Conservation (phyloP, 2,329 filamentous ascomycete genomes). For the Pyrenophora seminiperda region DNA sequence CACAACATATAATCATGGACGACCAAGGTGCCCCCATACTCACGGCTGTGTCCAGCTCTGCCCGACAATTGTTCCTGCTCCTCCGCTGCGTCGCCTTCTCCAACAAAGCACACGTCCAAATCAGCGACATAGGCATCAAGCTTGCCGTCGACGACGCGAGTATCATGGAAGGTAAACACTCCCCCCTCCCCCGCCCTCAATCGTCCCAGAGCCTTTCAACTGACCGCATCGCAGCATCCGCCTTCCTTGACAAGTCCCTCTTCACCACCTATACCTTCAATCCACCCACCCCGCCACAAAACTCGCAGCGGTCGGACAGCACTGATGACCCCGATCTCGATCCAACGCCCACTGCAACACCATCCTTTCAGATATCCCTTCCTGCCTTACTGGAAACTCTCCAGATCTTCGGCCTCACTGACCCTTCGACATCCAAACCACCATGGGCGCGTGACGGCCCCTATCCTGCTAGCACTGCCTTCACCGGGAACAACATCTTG, state of each 20-base stretch:
- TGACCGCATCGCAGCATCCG: constrained; percentile 60
- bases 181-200: neutral
- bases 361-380: constrained; percentile 85
- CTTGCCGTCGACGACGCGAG: constrained; percentile 88
- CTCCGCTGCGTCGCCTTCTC: constrained; percentile 67
- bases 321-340: constrained; percentile 47
- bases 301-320: constrained; percentile 38
- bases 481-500: constrained; percentile 75
- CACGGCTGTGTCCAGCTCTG: constrained; percentile 76
- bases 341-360: constrained; percentile 50
- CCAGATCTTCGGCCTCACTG: constrained; percentile 83
- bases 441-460: constrained; percentile 50
- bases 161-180: constrained; percentile 78
- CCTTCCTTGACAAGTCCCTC: constrained; percentile 84
- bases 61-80: constrained; percentile 72
- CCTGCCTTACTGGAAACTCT: constrained; percentile 88
- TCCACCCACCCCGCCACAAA: constrained; percentile 49
- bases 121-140: constrained; percentile 81
- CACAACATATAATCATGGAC: constrained; percentile 31
- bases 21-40: constrained; percentile 62
- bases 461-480: constrained; percentile 69
- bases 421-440: constrained; percentile 47
- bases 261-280: constrained; percentile 85
- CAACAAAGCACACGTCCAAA: constrained; percentile 69
- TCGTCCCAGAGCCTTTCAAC: neutral